Evolutionary conservation across 208 protist species (phyloP).

Genomic region (Endotrypanum monterogeii): DNA sequence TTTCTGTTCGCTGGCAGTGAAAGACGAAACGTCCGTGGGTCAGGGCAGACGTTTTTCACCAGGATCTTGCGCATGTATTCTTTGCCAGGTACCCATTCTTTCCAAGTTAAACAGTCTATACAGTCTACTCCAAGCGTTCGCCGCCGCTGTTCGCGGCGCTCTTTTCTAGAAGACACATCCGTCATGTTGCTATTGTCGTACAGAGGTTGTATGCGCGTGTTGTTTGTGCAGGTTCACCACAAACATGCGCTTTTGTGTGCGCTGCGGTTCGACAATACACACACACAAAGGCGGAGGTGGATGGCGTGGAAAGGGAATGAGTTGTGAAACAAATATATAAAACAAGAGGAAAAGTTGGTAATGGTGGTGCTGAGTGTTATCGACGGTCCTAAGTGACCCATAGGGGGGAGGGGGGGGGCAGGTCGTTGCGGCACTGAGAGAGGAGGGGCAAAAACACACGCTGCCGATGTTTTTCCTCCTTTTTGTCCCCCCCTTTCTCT

Average conservation of each 20-base stretch:
- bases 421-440: not conserved
- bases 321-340: not conserved
- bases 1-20: constrained; percentile 67
- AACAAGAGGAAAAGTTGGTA: not conserved
- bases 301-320: no score
- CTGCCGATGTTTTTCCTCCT: no score
- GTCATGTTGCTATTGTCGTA: constrained; percentile 1
- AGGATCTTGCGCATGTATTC: constrained; percentile 88
- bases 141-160: constrained; percentile 54
- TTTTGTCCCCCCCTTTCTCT: no score
- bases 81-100: constrained; percentile 81
- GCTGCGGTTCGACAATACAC: not conserved
- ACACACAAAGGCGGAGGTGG: not conserved
- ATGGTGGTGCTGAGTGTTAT: not conserved
- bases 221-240: not conserved
- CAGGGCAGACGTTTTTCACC: constrained; percentile 83
- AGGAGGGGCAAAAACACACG: not conserved
- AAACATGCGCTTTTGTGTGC: not conserved
- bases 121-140: constrained; percentile 87
- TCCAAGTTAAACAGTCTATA: constrained; percentile 79
- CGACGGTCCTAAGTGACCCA: not conserved
- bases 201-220: not conserved
- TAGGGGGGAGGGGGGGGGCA: not conserved
- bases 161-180: constrained; percentile 7
- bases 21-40: constrained; percentile 81